These are phyloP conservation scores for Megacollybia marginata DNA, from an alignment of 768 basidiomycete genomes.

Conservation along the genomic window DNA sequence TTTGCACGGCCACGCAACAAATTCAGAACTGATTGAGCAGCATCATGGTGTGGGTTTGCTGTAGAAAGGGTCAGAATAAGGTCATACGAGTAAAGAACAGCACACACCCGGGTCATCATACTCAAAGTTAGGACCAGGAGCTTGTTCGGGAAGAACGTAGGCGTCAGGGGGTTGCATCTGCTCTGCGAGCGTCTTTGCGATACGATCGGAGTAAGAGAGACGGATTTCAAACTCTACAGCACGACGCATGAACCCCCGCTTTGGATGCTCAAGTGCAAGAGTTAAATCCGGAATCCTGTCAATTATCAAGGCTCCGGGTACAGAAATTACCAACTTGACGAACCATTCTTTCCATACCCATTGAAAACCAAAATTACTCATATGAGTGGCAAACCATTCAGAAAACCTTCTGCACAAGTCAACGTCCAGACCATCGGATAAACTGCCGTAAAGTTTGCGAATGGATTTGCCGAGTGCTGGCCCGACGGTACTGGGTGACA, in stretches of 20 bases:
- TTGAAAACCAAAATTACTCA: constrained; percentile 96
- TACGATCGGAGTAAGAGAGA: constrained; percentile 88
- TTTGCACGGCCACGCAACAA: constrained; percentile 78
- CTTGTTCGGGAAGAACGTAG: constrained; percentile 56
- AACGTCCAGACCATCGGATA: constrained; percentile 85
- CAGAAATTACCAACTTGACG: constrained; percentile 13
- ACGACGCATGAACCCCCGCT: constrained; percentile 79
- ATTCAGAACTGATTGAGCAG: constrained; percentile 68
- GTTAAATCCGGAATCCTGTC: constrained; percentile 80
- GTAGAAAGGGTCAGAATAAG: constrained; percentile 2
- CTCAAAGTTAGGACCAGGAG: constrained; percentile 74
- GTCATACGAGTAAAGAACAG: background rate
- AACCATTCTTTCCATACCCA: constrained; percentile 99
- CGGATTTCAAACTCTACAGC: constrained; percentile 87
- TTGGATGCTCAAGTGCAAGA: constrained; percentile 72
- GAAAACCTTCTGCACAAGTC: constrained; percentile 77
- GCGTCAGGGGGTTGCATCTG: constrained; percentile 64
- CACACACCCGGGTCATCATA: constrained; percentile 73
- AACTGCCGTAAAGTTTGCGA: constrained; percentile 68
- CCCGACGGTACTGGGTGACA: constrained; percentile 88
- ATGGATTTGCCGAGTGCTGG: constrained; percentile 96
- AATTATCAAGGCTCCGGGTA: background rate
- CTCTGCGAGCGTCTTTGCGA: constrained; percentile 82
- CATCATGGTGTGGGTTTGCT: constrained; percentile 78
- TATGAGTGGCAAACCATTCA: constrained; percentile 94